Conservation (phyloP, 2,329 filamentous ascomycete genomes). For the Cladophialophora yegresii region DNA sequence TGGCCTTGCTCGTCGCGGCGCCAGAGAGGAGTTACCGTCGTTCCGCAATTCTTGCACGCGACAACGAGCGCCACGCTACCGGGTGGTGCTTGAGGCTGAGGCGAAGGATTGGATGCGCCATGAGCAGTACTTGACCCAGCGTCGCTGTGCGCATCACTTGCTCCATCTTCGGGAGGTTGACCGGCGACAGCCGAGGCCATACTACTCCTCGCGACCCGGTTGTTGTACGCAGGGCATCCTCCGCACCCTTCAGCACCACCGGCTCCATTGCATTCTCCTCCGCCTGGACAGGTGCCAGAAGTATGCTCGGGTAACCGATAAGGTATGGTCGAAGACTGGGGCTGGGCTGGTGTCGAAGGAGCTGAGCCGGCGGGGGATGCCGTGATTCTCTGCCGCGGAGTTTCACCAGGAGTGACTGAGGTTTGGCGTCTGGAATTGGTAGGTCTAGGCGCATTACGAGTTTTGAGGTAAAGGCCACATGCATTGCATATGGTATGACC, state of each 20-base stretch:
- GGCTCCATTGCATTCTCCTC: constrained; percentile 92
- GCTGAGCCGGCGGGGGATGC: constrained; percentile 32
- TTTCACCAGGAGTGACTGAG: constrained; percentile 39
- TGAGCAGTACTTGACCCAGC: constrained; percentile 15
- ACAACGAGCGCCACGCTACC: constrained; percentile 61
- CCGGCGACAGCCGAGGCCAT: constrained; percentile 20
- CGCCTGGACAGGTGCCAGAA: constrained; percentile 89
- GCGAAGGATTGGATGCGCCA: constrained; percentile 10
- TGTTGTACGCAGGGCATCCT: constrained; percentile 96
- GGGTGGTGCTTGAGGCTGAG: constrained; percentile 18
- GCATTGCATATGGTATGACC: constrained; percentile 97
- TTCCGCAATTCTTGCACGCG: constrained; percentile 95
- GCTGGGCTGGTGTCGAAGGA: constrained; percentile 41
- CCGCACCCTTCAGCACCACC: constrained; percentile 93
- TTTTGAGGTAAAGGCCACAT: constrained; percentile 91
- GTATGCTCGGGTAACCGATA: constrained; percentile 42
- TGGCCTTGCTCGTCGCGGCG: constrained; percentile 89
- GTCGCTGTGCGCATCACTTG: constrained; percentile 17
- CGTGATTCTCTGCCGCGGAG: constrained; percentile 23
- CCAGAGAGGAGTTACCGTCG: constrained; percentile 95
- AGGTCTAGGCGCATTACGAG: constrained; percentile 84
- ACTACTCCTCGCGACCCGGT: constrained; percentile 68
- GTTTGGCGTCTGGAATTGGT: constrained; percentile 80
- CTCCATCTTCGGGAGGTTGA: constrained; percentile 1
- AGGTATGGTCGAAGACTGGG: constrained; percentile 23